Evolutionary conservation across 148 eudicot species (phyloP), one percentile per base, ranked within the genome.

Genomic region (Rhododendron williamsianum): DNA sequence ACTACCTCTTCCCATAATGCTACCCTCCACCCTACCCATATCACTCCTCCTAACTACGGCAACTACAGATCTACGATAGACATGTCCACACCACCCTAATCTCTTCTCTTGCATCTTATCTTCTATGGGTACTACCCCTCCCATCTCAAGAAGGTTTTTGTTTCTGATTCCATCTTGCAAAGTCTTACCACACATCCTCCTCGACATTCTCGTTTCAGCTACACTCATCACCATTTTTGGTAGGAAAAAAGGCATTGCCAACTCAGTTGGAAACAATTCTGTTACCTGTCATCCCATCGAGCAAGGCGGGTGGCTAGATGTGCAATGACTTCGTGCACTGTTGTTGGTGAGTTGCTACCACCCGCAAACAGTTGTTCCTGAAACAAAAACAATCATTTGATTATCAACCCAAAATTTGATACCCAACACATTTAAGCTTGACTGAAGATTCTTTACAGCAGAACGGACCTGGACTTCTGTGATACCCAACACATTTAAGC

Each of bases 281-380:
- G 36, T 69, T 79, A 95, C 98, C 98, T 90, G 87, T 96, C 98
- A 90, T 96, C 98, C 98, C 98, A 96, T 65, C 98, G 95, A 69
- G 98, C 96, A 87, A 96, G 96, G 87, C 94, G 95, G 81, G 89
- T 87, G 35, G 94, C 91, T 86, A 96, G 89, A 91, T 92, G 93
- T 84, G 96, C 98, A 85, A 94, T 90, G 79, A 96, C 91, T 86
- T 92, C 98, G 84, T 96, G 98, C 71, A 89, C 89, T 84, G 96
- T 85, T 86, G 92, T 90, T 49, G 98, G 98, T 35, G 90, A 87
- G 90, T 94, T 93, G 87, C 91, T 90, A 87, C 95, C 94, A 83
- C 96, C 98, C 87, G 90, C 96, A 89, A 88, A 81, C 78, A 96
- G 94, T 69, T 91, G 92, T 88, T 96, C 98, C 98, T 96, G 85